Evolutionary conservation across 306 rosid species (phyloP), one percentile per base, ranked within the genome.

Genomic region (Cicer judaicum): DNA sequence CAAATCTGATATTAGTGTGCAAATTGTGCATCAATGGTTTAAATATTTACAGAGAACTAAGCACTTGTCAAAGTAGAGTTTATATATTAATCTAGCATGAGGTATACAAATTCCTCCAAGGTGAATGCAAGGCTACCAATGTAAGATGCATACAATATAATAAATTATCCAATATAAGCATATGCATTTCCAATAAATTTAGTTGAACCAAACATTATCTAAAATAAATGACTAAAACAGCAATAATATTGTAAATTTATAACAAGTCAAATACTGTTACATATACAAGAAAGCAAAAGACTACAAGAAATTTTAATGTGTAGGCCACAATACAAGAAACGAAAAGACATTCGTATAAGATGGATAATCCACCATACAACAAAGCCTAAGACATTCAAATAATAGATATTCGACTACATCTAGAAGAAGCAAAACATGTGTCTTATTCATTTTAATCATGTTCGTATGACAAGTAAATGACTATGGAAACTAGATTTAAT

Each of bases 401-500:
- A 62, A 62, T 16, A 38, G 34, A 75, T 47, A 60, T 21, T 52
- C 5, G 54, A 40, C 56, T 64, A 64, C 55, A 75, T 49, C 57
- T 14, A 36, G 39, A 8, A 19, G 49, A 73, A 70, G 81, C 41
- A 65, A 54, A 56, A 47, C 68, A 57, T 64, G 62, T 8, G 18
- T 40, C 42, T 14, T 60, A 60, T 53, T 72, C 66, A 75, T 57
- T 59, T 43, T 4, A 41, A 66, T 48, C 65, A 21, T 34, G 34
- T 42, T 55, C 79, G 65, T 48, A 70, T 44, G 47, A 46, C 72
- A 53, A 63, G 73, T 47, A 52, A 49, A 68, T 18, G n/a, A 50
- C 70, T 73, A 54, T 38, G 10, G 3, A 73, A 68, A 65, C 57
- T 67, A 72, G 19, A 82, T 21, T 52, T 65, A 50, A 82, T 52